Base-by-base conservation (phyloP, 2,329 filamentous ascomycete genomes). In the Juglanconis oblonga region DNA sequence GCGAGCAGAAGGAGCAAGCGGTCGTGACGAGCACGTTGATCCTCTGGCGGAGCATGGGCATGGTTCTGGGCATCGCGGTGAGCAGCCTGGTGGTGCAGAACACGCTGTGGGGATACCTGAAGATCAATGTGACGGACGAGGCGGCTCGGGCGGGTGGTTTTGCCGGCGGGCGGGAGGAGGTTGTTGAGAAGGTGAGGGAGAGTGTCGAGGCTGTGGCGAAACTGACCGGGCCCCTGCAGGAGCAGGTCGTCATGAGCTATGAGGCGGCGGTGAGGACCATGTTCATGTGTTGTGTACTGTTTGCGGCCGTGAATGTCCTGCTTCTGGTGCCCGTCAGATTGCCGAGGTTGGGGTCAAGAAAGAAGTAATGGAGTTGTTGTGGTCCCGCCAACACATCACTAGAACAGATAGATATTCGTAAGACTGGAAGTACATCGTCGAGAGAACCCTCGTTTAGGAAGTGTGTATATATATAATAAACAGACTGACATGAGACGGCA, bases 41-140 rank as follows among this genome's bases (percentile, higher is more conserved):
- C 17, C 75, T 93, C 17, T 92, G 88, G 85, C 82, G 90, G 57
- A 73, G 84, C 60, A 73, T 93, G 5, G 90, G 90, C 6, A 83
- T 81, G 58, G 89, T 93, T 1, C 79, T 92, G 68, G 90, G 90
- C n/a, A 83, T 93, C 49, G 86, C 89, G 1, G 76, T 82, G 55
- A 89, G 86, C 65, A 90, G 87, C 69, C 79, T 92, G 59, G 83
- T 92, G 7, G 76, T 93, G 63, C 90, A 94, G 74, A 92, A 92
- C 67, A 80, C 84, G 1, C 75, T 94, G 55, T 73, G 83, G 8
- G 74, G 78, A 17, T 87, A 87, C 65, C 78, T 94, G 5, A 73
- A 82, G 4, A 64, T 70, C 10, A 79, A 82, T 38, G 87, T 93
- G 8, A 63, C 61, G 14, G 61, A 63, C 24, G 38, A 51, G 14